phyloP scores from a whole-genome alignment of 1,139 yeast genomes.

The Nadsonia starkeyi-henricii region DNA sequence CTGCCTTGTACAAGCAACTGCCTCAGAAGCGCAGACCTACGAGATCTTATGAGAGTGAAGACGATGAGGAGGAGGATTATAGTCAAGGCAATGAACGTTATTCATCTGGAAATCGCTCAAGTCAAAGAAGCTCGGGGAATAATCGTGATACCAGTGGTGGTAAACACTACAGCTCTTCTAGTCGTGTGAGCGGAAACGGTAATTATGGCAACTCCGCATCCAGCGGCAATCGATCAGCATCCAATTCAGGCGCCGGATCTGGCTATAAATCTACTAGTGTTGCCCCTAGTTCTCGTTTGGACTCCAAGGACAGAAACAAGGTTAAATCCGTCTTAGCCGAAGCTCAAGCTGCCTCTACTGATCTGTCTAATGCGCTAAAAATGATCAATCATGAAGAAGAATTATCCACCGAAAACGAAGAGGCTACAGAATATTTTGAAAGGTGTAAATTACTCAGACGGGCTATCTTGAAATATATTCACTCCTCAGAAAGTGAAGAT shows the following conservation, averaged over 20 bases:
- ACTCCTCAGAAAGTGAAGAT: constrained; percentile 67
- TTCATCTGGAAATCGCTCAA: neutral
- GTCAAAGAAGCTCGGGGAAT: too few relatives aligned
- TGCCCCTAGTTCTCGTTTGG: constrained; percentile 4
- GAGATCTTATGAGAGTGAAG: constrained; percentile 12
- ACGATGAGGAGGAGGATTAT: constrained; percentile 16
- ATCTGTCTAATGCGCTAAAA: constrained; percentile 51
- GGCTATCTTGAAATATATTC: constrained; percentile 65
- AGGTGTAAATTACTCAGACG: constrained; percentile 67
- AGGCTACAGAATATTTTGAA: constrained; percentile 48
- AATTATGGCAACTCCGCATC: neutral
- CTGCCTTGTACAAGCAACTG: constrained; percentile 31
- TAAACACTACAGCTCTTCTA: neutral
- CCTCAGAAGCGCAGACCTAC: constrained; percentile 19
- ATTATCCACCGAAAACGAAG: constrained; percentile 48
- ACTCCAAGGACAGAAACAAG: constrained; percentile 54
- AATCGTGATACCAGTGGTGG: neutral
- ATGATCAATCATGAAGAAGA: constrained; percentile 36
- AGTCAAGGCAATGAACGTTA: constrained; percentile 8
- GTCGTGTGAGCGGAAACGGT: neutral
- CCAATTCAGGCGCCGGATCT: neutral
- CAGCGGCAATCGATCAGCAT: neutral
- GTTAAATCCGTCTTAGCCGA: constrained; percentile 60
- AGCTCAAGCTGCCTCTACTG: constrained; percentile 60
- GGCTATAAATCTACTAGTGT: constrained; percentile 2